Evolutionary conservation across 257 asterid species (phyloP).

Genomic region (Fraxinus cuspidata): DNA sequence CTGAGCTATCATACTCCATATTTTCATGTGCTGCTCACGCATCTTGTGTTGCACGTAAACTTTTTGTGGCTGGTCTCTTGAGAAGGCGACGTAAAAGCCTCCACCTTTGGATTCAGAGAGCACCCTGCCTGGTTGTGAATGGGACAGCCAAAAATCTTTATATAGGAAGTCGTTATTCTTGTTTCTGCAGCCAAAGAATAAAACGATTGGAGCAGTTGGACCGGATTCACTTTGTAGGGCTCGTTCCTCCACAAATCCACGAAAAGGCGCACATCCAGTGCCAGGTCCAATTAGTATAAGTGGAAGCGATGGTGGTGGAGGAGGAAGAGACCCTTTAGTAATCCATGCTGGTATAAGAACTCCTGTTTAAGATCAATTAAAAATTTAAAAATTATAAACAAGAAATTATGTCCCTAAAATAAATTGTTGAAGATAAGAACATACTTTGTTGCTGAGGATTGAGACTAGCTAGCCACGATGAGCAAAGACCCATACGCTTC

Average conservation of each 20-base stretch:
- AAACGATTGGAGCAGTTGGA: slow-evolving; percentile 75
- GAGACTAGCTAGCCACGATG: slow-evolving; percentile 87
- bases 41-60: slow-evolving; percentile 91
- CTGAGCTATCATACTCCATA: slow-evolving; percentile 67
- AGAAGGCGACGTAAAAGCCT: slow-evolving; percentile 82
- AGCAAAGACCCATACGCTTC: slow-evolving; percentile 84
- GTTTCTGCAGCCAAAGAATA: slow-evolving; percentile 91
- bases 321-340: slow-evolving; percentile 76
- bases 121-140: slow-evolving; percentile 59
- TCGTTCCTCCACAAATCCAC: slow-evolving; percentile 85
- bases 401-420: slow-evolving; percentile 5
- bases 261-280: slow-evolving; percentile 97
- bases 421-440: slow-evolving; percentile 5
- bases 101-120: slow-evolving; percentile 86
- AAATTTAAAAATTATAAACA: not conserved
- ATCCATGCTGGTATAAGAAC: slow-evolving; percentile 75
- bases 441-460: slow-evolving; percentile 74
- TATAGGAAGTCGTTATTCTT: slow-evolving; percentile 73
- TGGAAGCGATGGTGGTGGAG: slow-evolving; percentile 83
- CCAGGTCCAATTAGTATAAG: slow-evolving; percentile 95
- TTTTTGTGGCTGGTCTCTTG: slow-evolving; percentile 83
- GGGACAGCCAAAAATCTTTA: slow-evolving; percentile 77
- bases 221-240: slow-evolving; percentile 54
- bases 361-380: slow-evolving; percentile 46
- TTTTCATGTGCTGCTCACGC: slow-evolving; percentile 58